Evolutionary conservation across 1,284 basidiomycete genomes (phyloP).

Genomic region (Sporisorium exsertum): DNA sequence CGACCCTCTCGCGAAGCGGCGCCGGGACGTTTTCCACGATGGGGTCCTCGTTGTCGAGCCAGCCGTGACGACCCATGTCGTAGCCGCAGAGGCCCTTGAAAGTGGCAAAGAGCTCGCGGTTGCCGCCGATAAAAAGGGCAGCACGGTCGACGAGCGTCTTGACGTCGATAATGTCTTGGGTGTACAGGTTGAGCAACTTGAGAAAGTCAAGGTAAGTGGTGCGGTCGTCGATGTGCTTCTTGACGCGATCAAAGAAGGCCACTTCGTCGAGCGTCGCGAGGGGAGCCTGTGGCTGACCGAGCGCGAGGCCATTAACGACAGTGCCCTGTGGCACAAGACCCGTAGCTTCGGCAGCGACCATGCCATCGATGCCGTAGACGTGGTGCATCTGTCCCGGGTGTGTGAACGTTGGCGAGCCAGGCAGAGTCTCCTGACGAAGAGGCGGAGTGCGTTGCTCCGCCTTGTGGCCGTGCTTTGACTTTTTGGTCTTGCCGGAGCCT

Average conservation of each 20-base stretch:
- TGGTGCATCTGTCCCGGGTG: slow-evolving; percentile 51
- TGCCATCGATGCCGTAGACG: slow-evolving; percentile 60
- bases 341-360: slow-evolving; percentile 53
- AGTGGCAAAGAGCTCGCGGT: slow-evolving; percentile 82
- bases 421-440: slow-evolving; percentile 43
- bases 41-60: slow-evolving; percentile 72
- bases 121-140: slow-evolving; percentile 81
- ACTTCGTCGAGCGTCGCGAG: slow-evolving; percentile 83
- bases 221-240: slow-evolving; percentile 83
- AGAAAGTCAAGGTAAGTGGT: slow-evolving; percentile 95
- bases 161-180: slow-evolving; percentile 89
- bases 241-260: slow-evolving; percentile 92
- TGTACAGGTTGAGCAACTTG: slow-evolving; percentile 93
- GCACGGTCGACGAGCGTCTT: slow-evolving; percentile 87
- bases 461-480: slow-evolving; percentile 64
- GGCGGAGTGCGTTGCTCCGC: slow-evolving; percentile 50
- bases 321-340: slow-evolving; percentile 52
- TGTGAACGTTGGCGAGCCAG: slow-evolving; percentile 43
- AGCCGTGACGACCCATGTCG: slow-evolving; percentile 76
- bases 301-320: slow-evolving; percentile 48
- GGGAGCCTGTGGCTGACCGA: slow-evolving; percentile 67
- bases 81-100: slow-evolving; percentile 90
- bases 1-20: slow-evolving; percentile 65
- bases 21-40: slow-evolving; percentile 70
- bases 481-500: slow-evolving; percentile 56